These are phyloP conservation scores for Colletotrichum falcatum DNA, from an alignment of 2,329 filamentous ascomycete species.

Conservation along the genomic window DNA sequence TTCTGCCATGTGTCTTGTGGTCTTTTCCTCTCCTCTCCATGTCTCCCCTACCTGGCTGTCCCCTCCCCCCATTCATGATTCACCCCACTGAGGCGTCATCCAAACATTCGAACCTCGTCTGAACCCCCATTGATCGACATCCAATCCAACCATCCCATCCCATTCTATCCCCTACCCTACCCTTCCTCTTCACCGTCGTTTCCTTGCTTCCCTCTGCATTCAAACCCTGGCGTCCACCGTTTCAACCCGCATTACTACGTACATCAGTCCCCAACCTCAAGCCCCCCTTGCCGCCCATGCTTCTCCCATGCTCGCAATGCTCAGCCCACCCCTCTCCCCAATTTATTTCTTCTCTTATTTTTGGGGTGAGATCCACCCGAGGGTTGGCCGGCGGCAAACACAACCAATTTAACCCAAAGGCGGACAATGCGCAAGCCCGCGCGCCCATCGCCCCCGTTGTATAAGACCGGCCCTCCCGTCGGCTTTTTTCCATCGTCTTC, in stretches of 20 bases:
- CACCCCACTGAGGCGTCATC: not conserved
- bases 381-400: not conserved
- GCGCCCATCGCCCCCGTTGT: not conserved
- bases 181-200: not conserved
- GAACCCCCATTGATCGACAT: slow-evolving; percentile 11
- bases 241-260: slow-evolving; percentile 37
- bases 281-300: slow-evolving; percentile 29
- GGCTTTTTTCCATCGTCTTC: not conserved
- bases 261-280: slow-evolving; percentile 9
- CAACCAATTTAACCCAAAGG: not conserved
- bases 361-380: slow-evolving; percentile 1
- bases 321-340: slow-evolving; percentile 24
- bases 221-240: slow-evolving; percentile 23
- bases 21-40: not conserved
- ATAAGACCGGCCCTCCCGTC: slow-evolving; percentile 10
- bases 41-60: not conserved
- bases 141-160: not conserved
- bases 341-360: slow-evolving; percentile 28
- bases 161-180: not conserved
- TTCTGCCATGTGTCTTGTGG: not conserved
- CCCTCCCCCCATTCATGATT: too few relatives aligned
- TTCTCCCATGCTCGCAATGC: slow-evolving; percentile 33
- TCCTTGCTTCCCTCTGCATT: slow-evolving; percentile 4
- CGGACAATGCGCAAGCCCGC: not conserved
- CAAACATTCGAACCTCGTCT: slow-evolving; percentile 28